phyloP scores from a whole-genome alignment of 495 filamentous ascomycete species.

The Poronia punctata region DNA sequence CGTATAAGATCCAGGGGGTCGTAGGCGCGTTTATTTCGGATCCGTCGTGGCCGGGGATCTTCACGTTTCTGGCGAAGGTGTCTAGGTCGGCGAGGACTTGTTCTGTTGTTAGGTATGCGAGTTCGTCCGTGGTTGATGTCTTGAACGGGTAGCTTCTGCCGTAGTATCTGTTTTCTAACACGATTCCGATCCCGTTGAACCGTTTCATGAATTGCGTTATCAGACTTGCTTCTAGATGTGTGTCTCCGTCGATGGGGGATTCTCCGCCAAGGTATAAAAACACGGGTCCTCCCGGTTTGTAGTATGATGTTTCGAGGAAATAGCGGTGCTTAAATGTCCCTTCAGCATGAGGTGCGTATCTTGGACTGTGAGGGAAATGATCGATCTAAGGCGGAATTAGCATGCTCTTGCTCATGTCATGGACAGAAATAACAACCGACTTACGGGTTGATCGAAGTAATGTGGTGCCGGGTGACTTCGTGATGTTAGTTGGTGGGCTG shows the following conservation, averaged over 20 bases:
- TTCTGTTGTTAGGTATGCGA: slow-evolving; percentile 32
- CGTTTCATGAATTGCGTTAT: slow-evolving; percentile 31
- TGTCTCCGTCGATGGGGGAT: slow-evolving; percentile 17
- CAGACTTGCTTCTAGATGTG: slow-evolving; percentile 15
- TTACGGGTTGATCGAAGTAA: slow-evolving; percentile 8
- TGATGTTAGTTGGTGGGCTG: background rate
- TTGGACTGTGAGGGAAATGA: slow-evolving; percentile 28
- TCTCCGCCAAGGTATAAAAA: slow-evolving; percentile 36
- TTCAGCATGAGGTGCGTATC: slow-evolving; percentile 28
- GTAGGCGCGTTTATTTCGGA: slow-evolving; percentile 20
- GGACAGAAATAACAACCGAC: background rate
- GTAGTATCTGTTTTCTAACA: slow-evolving; percentile 36
- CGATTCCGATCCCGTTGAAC: slow-evolving; percentile 33
- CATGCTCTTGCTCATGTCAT: background rate
- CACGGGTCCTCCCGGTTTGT: slow-evolving; percentile 34
- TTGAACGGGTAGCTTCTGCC: slow-evolving; percentile 29
- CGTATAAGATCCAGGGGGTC: slow-evolving; percentile 33
- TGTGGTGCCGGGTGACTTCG: slow-evolving; percentile 1
- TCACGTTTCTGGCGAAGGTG: slow-evolving; percentile 31
- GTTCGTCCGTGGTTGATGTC: slow-evolving; percentile 27
- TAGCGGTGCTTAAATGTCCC: slow-evolving; percentile 35
- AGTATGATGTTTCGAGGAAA: slow-evolving; percentile 33
- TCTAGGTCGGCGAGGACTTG: slow-evolving; percentile 35
- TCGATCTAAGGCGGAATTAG: slow-evolving; percentile 28
- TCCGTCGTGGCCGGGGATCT: slow-evolving; percentile 23